Conservation (phyloP, 257 asterid genomes). For the Gentiana macrophylla region DNA sequence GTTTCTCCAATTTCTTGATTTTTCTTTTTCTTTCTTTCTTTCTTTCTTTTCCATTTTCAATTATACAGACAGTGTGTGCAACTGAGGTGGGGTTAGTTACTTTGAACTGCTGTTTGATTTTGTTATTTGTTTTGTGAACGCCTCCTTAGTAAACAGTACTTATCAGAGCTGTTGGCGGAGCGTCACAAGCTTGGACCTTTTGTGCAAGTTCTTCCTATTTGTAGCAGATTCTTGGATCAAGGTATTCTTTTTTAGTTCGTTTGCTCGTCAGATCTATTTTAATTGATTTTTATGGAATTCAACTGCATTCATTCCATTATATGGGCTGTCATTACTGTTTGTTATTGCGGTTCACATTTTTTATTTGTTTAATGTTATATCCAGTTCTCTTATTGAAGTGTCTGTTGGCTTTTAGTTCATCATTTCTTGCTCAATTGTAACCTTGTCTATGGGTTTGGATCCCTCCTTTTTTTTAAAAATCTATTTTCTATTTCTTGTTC, state of each 20-base stretch:
- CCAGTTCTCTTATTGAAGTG: neutral
- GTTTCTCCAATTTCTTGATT: neutral
- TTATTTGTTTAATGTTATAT: neutral
- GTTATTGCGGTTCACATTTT: neutral
- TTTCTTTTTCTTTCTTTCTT: neutral
- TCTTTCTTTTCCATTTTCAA: too few species aligned
- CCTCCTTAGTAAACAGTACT: constrained; percentile 57
- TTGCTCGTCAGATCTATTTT: constrained; percentile 30
- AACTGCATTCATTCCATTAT: neutral
- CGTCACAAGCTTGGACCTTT: constrained; percentile 96
- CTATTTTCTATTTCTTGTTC: too few species aligned
- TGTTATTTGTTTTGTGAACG: neutral
- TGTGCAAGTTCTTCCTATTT: constrained; percentile 87
- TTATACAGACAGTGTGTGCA: too few species aligned
- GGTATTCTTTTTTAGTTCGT: constrained; percentile 9
- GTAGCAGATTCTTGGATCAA: constrained; percentile 87
- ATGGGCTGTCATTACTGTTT: neutral
- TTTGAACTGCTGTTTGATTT: neutral
- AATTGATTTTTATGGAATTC: constrained; percentile 8
- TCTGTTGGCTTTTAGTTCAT: neutral
- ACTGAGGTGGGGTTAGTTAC: too few species aligned
- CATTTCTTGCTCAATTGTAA: neutral
- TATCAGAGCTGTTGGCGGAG: constrained; percentile 92
- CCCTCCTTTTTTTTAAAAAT: too few species aligned
- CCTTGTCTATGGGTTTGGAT: too few species aligned